Evolutionary conservation across 495 filamentous ascomycete species (phyloP).

Genomic region (Xylaria venustula): DNA sequence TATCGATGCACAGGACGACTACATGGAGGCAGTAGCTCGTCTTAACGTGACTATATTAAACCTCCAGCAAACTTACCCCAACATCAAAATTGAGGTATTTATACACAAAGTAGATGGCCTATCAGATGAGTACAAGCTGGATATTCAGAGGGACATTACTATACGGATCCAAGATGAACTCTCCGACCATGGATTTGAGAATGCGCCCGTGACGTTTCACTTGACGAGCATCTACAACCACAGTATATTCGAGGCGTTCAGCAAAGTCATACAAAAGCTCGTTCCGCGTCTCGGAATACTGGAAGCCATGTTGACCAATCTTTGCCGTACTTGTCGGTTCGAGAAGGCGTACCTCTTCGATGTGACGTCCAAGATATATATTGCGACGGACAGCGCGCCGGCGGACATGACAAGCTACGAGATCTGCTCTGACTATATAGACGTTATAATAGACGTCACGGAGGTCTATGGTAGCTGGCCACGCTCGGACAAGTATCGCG

Average conservation of each 20-base stretch:
- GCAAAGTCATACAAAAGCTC: conserved; percentile 95
- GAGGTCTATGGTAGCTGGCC: conserved; percentile 85
- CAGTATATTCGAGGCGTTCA: conserved; percentile 96
- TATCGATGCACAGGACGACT: conserved; percentile 96
- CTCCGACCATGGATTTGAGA: conserved; percentile 85
- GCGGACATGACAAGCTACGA: conserved; percentile 93
- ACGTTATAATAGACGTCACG: conserved; percentile 93
- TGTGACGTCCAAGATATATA: conserved; percentile 95
- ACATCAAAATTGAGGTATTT: conserved; percentile 95
- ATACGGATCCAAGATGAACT: conserved; percentile 98
- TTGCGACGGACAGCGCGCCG: conserved; percentile 89
- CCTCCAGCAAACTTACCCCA: conserved; percentile 80
- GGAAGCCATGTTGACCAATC: conserved; percentile 85
- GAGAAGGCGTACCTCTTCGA: conserved; percentile 98
- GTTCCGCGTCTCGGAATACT: conserved; percentile 90
- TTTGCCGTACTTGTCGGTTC: conserved; percentile 85
- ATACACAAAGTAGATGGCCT: conserved; percentile 97
- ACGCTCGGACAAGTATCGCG: conserved; percentile 48
- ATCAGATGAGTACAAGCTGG: conserved; percentile 89
- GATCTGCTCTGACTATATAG: conserved; percentile 96
- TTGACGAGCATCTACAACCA: conserved; percentile 97
- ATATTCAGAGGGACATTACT: conserved; percentile 90
- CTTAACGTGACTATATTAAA: conserved; percentile 84
- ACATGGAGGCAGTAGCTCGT: conserved; percentile 82
- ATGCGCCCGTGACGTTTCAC: conserved; percentile 88